Evolutionary conservation across 2,329 filamentous ascomycete species (phyloP).

Genomic region (Aspergillus sojae): DNA sequence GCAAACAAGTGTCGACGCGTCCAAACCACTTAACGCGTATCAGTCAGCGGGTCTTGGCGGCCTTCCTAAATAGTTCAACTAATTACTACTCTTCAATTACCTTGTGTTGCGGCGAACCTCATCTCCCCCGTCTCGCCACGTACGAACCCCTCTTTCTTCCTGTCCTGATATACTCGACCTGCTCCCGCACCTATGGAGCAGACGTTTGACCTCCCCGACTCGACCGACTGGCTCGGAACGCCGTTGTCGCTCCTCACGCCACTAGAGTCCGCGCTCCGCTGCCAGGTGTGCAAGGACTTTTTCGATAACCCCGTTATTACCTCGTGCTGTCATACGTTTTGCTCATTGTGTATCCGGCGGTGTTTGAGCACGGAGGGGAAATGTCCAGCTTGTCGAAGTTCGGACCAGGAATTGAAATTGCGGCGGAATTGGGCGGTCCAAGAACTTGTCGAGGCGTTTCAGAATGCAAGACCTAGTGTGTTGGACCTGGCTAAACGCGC

Average conservation of each 20-base stretch:
- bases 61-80: not conserved
- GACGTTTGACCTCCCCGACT: constrained; percentile 45
- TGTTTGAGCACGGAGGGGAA: constrained; percentile 80
- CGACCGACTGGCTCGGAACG: constrained; percentile 53
- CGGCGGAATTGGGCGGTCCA: constrained; percentile 82
- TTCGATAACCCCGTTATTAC: constrained; percentile 94
- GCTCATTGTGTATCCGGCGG: constrained; percentile 89
- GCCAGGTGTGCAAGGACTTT: constrained; percentile 98
- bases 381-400: constrained; percentile 79
- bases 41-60: constrained; percentile 44
- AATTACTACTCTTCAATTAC: not conserved
- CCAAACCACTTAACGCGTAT: constrained; percentile 47
- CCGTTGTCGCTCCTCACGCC: constrained; percentile 47
- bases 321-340: constrained; percentile 93
- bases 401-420: constrained; percentile 81
- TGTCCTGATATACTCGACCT: not conserved
- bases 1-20: constrained; percentile 31
- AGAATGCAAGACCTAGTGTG: constrained; percentile 62
- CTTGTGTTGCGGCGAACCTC: not conserved
- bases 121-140: not conserved
- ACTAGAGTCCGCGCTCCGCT: constrained; percentile 83
- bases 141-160: not conserved
- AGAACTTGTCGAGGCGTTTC: constrained; percentile 80
- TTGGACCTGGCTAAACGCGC: constrained; percentile 63
- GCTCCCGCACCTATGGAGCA: constrained; percentile 33